These are phyloP conservation scores for Penicillium corylophilum DNA, from an alignment of 2,329 filamentous ascomycete genomes.

Conservation along the genomic window DNA sequence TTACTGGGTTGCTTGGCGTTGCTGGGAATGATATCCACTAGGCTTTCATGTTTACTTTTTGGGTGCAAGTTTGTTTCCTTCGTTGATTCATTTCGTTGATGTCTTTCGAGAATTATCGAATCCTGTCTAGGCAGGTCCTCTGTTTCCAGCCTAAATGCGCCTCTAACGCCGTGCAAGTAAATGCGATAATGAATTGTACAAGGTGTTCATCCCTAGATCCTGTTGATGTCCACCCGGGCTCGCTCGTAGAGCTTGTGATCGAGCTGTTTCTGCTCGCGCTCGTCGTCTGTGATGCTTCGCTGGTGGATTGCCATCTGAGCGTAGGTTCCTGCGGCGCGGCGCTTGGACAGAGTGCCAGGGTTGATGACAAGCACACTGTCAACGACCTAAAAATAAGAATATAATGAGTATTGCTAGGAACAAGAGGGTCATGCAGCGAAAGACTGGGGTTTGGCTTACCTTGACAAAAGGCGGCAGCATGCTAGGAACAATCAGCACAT, in stretches of 20 bases:
- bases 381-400: conserved; percentile 63
- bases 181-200: conserved; percentile 28
- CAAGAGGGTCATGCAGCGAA: too few species aligned
- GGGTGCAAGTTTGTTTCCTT: conserved; percentile 3
- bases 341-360: conserved; percentile 82
- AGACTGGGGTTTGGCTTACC: conserved; percentile 51
- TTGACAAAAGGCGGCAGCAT: conserved; percentile 82
- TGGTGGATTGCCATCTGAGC: conserved; percentile 75
- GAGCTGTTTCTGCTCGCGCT: conserved; percentile 59
- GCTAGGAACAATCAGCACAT: conserved; percentile 81
- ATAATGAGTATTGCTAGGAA: background rate
- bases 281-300: conserved; percentile 58
- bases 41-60: too few species aligned
- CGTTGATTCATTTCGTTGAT: conserved; percentile 18
- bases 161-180: conserved; percentile 20
- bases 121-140: conserved; percentile 1
- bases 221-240: conserved; percentile 81
- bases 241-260: conserved; percentile 77
- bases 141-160: conserved; percentile 5
- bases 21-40: too few species aligned
- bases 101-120: conserved; percentile 7
- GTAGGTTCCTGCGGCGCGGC: conserved; percentile 80
- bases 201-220: conserved; percentile 54
- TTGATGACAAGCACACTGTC: conserved; percentile 90
- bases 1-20: too few species aligned